Percentiles rank a stretch among this genome's conserved stretches.
phyloP scores from a whole-genome alignment of 2,329 filamentous ascomycete species.

The Phialophora verrucosa region DNA sequence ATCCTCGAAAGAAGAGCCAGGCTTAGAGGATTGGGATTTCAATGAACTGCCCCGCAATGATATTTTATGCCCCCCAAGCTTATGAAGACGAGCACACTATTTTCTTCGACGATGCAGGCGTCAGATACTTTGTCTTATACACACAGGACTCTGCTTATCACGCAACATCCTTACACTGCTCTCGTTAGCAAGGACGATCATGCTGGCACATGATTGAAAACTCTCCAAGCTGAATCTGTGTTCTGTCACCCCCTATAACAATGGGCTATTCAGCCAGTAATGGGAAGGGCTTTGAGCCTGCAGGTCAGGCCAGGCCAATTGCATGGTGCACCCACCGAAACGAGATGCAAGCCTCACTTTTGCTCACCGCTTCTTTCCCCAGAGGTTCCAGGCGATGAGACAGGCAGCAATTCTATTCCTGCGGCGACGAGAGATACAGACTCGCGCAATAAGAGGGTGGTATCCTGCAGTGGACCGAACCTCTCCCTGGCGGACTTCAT shows the following conservation, averaged over 20 bases:
- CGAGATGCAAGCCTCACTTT: constrained; percentile 21
- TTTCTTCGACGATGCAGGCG: constrained; percentile 18
- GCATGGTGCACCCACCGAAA: constrained; percentile 11
- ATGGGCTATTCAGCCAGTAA: constrained; percentile 10
- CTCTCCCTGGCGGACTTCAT: background rate
- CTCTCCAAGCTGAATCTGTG: background rate
- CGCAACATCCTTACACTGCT: constrained; percentile 6
- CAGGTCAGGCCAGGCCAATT: constrained; percentile 26
- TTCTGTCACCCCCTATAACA: background rate
- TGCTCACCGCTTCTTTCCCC: constrained; percentile 9
- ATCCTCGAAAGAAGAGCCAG: constrained; percentile 68
- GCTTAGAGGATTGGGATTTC: constrained; percentile 31
- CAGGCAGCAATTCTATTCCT: background rate
- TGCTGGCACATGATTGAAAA: constrained; percentile 22
- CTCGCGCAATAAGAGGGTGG: background rate
- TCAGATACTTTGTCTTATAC: constrained; percentile 16
- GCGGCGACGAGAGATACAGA: background rate
- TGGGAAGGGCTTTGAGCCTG: constrained; percentile 2
- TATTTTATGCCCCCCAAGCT: constrained; percentile 8
- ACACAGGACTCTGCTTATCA: constrained; percentile 8
- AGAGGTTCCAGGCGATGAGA: background rate
- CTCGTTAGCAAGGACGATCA: constrained; percentile 13
- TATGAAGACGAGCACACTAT: background rate
- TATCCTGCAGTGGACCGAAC: background rate
- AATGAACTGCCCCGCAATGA: constrained; percentile 20